Base-by-base conservation (phyloP, 2,329 filamentous ascomycete species). In the Colletotrichum plurivorum region DNA sequence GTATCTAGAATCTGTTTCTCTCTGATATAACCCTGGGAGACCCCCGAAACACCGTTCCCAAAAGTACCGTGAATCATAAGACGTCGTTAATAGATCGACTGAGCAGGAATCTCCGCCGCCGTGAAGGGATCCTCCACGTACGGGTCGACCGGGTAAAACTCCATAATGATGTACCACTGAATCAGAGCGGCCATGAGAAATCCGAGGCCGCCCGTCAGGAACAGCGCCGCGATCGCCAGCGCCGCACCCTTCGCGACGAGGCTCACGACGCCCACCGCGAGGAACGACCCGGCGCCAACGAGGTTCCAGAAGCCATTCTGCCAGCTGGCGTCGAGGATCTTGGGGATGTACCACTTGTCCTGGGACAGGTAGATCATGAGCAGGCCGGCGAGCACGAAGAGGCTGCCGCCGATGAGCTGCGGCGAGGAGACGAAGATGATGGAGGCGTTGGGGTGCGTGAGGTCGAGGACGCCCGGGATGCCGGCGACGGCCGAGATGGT, bases 111-210 rank as follows among this genome's bases (percentile, higher is more conserved):
- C 51, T 69, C 67, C 10, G 63, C 55, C 31, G 51, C 67, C 20
- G 45, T 10, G 0, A 18, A 16, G 3, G 62, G 62, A 5, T 69
- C 63, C 31, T 61, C 56, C 22, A 22, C 9, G 10, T 69, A 69
- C 3, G 67, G 67, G 22, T 69, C 56, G 36, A 43, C 43, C 13
- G 67, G 67, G 25, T 69, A 69, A 2, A 45, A 69, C 25, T 69
- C 67, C 67, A 69, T 69, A 7, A 69, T 66, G 6, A 69, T 69
- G 63, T 69, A 69, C 67, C 55, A 67, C 63, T 69, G 67, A 5
- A 69, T 67, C 25, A 69, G 1, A 8, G 62, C 64, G 18, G 67
- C 67, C 10, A 67, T 25, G 13, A 69, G 8, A 31, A 69, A 69
- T 0, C 67, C 67, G 5, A 69, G 18, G 4, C 67, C 67, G 20